Evolutionary conservation across 768 basidiomycete species (phyloP).

Genomic region (Amanita rimosa): DNA sequence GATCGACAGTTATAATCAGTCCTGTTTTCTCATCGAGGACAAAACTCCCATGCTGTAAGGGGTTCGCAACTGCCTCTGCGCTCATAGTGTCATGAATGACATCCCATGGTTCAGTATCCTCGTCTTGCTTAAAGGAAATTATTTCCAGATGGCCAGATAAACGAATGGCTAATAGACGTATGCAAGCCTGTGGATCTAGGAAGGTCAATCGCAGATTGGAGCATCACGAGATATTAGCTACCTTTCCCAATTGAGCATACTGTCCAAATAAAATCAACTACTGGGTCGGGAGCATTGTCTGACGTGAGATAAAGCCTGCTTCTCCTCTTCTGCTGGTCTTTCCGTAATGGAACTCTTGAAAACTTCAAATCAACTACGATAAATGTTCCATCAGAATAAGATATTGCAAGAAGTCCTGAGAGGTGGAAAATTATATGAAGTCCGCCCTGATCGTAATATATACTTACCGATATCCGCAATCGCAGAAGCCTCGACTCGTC

Average conservation of each 20-base stretch:
- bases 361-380: slow-evolving; percentile 66
- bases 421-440: slow-evolving; percentile 2
- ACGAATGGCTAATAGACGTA: slow-evolving; percentile 54
- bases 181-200: slow-evolving; percentile 30
- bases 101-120: slow-evolving; percentile 24
- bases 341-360: slow-evolving; percentile 53
- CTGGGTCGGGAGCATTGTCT: slow-evolving; percentile 27
- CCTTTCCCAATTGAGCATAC: slow-evolving; percentile 48
- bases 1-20: slow-evolving; percentile 27
- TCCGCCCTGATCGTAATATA: not conserved
- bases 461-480: slow-evolving; percentile 63
- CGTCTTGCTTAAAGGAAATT: slow-evolving; percentile 35
- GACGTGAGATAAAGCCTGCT: slow-evolving; percentile 22
- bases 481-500: slow-evolving; percentile 42
- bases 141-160: slow-evolving; percentile 49
- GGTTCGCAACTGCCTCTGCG: slow-evolving; percentile 29
- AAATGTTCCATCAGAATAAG: slow-evolving; percentile 49
- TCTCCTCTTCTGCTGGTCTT: slow-evolving; percentile 27
- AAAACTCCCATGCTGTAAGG: slow-evolving; percentile 36
- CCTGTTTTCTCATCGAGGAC: slow-evolving; percentile 49
- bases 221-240: slow-evolving; percentile 8
- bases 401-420: slow-evolving; percentile 68
- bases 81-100: slow-evolving; percentile 21
- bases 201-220: not conserved
- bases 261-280: slow-evolving; percentile 56